Evolutionary conservation across 1,284 basidiomycete species (phyloP), one percentile per base, ranked within the genome.

Genomic region (Trichosporon coremiiforme): DNA sequence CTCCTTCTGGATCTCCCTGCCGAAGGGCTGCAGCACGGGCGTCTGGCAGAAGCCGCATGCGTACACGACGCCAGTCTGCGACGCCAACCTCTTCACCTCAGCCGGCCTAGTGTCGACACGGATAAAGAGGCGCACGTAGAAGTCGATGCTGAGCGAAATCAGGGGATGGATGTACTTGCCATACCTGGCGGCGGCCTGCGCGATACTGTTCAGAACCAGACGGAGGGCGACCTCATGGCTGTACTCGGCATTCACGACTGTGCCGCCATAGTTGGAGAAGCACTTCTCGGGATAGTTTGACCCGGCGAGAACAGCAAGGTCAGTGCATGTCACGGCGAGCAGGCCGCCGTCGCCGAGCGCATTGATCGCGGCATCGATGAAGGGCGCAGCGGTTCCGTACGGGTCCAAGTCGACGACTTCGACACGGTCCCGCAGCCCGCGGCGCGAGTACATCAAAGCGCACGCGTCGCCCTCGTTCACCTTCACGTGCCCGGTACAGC

Each of bases 381-480:
- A 99, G 0, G 95, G 95, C 2, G 94, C 91, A 0, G 97, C 97
- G 5, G 94, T 96, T 0, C 97, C 97, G 79, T 99, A 99, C 0
- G 97, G 97, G 80, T 99, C 96, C 17, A 99, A 87, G 81, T 99
- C 96, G 22, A 99, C 90, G 36, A 95, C 93, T 75, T 99, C 95
- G 45, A 98, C 95, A 4, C 91, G 89, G 12, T 87, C 85, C 53
- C 86, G 53, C 89, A 89, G 66, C 87, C 74, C 85, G 53, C 95
- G 90, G 81, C 97, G 94, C 65, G 87, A 87, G 82, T 98, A 98
- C 93, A 98, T 95, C 69, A 97, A 85, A 1, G 91, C 87, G 78
- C 93, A 94, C n/a, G 95, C 95, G 84, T 97, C 95, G 1, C 92
- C 93, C 83, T 97, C 90, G 75, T 93, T 94, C 20, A 95, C 88